These are phyloP conservation scores for Chalaropsis ovoidea DNA, from an alignment of 2,329 filamentous ascomycete genomes.

Conservation along the genomic window DNA sequence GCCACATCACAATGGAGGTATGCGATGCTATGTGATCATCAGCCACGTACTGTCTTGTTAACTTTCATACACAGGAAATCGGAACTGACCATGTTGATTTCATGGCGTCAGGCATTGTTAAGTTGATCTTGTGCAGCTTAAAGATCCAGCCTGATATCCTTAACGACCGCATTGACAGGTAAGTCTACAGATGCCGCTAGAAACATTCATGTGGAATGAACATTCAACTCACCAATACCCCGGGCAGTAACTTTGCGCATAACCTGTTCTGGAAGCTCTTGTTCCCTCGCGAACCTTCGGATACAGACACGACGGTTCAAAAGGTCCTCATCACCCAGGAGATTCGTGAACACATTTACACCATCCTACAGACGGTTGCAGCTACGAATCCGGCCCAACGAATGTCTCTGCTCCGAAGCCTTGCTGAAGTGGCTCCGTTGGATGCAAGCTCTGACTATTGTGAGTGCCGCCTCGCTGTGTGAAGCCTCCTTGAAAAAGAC, in stretches of 20 bases:
- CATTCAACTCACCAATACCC: slow-evolving; percentile 14
- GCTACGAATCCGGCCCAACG: background rate
- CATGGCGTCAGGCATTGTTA: background rate
- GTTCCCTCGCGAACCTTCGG: slow-evolving; percentile 46
- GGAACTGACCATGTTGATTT: slow-evolving; percentile 3
- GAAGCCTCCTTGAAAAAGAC: background rate
- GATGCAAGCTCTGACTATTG: slow-evolving; percentile 24
- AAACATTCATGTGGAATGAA: no score
- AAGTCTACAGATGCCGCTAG: background rate
- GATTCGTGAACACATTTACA: background rate
- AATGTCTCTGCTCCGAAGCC: slow-evolving; percentile 2
- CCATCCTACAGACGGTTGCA: background rate
- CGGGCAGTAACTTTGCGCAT: slow-evolving; percentile 30
- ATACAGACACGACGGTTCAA: slow-evolving; percentile 31
- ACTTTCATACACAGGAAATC: slow-evolving; percentile 5
- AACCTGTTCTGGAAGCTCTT: slow-evolving; percentile 54
- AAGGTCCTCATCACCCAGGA: background rate
- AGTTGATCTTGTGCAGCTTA: slow-evolving; percentile 5
- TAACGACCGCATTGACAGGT: background rate
- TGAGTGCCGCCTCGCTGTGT: background rate
- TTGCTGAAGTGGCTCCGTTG: slow-evolving; percentile 28
- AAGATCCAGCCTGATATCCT: slow-evolving; percentile 9
- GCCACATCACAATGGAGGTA: background rate
- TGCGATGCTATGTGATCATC: background rate
- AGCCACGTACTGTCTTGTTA: background rate